Evolutionary conservation across 805 yeast species (phyloP), one percentile per base, ranked within the genome.

Genomic region (Spathaspora boniae): DNA sequence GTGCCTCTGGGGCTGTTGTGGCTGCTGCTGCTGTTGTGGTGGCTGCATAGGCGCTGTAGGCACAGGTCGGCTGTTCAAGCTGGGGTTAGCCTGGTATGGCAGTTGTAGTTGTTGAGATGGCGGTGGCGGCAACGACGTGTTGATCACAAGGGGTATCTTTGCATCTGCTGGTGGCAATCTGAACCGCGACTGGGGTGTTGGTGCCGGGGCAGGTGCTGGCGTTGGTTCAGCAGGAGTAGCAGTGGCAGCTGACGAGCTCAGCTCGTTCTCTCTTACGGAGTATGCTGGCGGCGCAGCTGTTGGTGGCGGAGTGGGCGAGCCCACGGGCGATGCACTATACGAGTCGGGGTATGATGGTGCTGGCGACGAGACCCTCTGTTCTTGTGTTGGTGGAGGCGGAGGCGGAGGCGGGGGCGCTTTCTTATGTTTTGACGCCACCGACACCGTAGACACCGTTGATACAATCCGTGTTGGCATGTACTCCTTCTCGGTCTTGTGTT

Each of bases 331-430:
- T 11, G 45, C 29, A 4, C 42, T 25, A 26, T 35, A 25, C 7
- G 29, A 40, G 31, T n/a, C 24, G 6, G 51, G 27, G 8, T 41
- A 23, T 25, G 40, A 38, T 23, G 46, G 42, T 16, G 40, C 14
- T 6, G 43, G 38, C 25, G 9, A 20, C 23, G n/a, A 28, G 32
- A n/a, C 17, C 16, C n/a, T n/a, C n/a, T n/a, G 16, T 9, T 27
- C 26, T 22, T 45, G 41, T 18, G 39, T 15, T 9, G 43, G 37
- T 9, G 43, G 16, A 14, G 56, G 48, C 16, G 66, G 60, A 2
- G 70, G 70, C 4, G 72, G 70, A 6, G 70, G 70, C 1, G 69
- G 68, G 2, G 68, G 65, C 3, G 65, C 64, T 45, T 59, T 61
- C 32, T 55, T 60, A 7, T 37, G 37, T 30, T 45, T 54, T n/a